A percentile compares a stretch with the other conserved stretches of the same genome.
phyloP scores from a whole-genome alignment of 108 stramenopile species.

The Skeletonema costatum region DNA sequence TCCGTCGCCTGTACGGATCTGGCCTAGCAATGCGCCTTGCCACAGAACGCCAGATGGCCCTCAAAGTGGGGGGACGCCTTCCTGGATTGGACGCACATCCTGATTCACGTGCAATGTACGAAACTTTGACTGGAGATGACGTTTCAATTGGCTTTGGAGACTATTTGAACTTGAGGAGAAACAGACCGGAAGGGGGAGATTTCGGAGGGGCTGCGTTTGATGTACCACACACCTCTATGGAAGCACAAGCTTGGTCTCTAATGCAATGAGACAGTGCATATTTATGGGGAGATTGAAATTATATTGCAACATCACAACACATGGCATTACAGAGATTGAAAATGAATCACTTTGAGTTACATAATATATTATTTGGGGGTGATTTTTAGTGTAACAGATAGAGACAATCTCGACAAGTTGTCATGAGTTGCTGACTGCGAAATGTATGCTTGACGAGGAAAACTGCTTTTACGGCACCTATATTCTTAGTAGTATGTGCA shows the following conservation, averaged over 20 bases:
- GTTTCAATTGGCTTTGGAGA: constrained; percentile 77
- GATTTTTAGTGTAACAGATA: background rate
- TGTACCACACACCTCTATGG: constrained; percentile 73
- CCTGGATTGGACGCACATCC: constrained; percentile 57
- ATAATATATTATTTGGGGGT: background rate
- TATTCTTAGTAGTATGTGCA: too few species aligned
- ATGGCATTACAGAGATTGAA: background rate
- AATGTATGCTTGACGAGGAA: too few species aligned
- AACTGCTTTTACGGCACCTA: too few species aligned
- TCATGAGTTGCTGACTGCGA: background rate
- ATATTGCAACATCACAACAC: background rate
- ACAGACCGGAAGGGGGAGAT: constrained; percentile 56
- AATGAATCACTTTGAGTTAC: background rate
- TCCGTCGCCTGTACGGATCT: constrained; percentile 84
- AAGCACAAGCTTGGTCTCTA: constrained; percentile 79
- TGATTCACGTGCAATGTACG: constrained; percentile 67
- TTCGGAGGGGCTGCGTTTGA: constrained; percentile 20
- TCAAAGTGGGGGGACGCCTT: constrained; percentile 55
- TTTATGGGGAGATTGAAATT: background rate
- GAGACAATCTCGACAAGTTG: background rate
- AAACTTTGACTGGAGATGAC: constrained; percentile 80
- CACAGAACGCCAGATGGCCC: constrained; percentile 77
- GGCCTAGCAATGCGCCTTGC: constrained; percentile 87
- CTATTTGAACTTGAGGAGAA: constrained; percentile 61
- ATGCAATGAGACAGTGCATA: background rate